Percentiles rank a stretch among this genome's conserved stretches.
Evolutionary conservation across 768 basidiomycete genomes (phyloP).

Genomic region (Mycena sanguinolenta): DNA sequence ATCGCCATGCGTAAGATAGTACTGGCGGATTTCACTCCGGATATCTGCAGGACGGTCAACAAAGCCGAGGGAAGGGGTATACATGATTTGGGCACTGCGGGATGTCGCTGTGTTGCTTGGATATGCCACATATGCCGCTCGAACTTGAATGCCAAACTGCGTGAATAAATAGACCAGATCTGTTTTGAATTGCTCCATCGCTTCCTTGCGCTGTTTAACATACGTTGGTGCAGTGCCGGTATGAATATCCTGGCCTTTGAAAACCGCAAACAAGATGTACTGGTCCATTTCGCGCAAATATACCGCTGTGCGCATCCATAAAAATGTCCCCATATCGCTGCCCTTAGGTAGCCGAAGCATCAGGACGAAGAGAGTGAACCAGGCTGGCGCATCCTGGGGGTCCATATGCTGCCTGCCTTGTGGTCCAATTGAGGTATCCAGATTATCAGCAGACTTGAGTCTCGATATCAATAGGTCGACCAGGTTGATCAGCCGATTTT

Average conservation of each 20-base stretch:
- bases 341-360: background rate
- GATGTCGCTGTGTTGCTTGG: background rate
- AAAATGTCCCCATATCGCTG: constrained; percentile 4
- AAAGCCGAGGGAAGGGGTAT: background rate
- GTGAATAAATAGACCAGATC: background rate
- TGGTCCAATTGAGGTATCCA: background rate
- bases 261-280: background rate
- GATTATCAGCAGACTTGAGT: background rate
- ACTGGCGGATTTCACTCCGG: background rate
- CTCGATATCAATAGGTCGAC: too few species aligned
- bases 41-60: background rate
- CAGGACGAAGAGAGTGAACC: background rate
- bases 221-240: background rate
- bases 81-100: background rate
- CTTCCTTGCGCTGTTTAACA: too few species aligned
- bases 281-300: background rate
- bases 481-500: too few species aligned
- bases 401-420: background rate
- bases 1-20: background rate
- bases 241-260: constrained; percentile 12
- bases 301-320: background rate
- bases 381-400: background rate
- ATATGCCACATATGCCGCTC: constrained; percentile 4
- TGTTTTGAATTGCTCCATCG: background rate
- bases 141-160: background rate